Conservation (phyloP, 176 grass and related monocot species). For the Hordeum marinum region DNA sequence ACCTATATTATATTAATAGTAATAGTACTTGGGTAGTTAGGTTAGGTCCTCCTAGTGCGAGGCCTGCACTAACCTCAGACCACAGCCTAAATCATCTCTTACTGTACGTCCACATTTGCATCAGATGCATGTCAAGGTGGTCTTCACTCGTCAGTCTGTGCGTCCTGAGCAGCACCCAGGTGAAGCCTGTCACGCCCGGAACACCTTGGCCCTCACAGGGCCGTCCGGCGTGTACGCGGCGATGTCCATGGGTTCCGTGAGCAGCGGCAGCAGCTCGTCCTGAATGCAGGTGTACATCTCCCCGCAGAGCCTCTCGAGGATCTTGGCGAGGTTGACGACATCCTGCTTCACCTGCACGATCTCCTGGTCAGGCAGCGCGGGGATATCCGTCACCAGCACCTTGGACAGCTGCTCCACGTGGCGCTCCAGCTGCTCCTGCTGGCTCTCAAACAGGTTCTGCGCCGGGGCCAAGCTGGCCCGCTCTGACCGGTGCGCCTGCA, state of each 20-base stretch:
- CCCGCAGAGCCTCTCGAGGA: conserved; percentile 39
- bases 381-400: background rate
- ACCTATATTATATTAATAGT: too few species aligned
- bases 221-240: conserved; percentile 34
- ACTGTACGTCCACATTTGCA: background rate
- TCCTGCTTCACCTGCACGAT: conserved; percentile 32
- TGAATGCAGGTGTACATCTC: conserved; percentile 55
- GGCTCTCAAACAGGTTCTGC: conserved; percentile 56
- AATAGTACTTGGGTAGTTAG: background rate
- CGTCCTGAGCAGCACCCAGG: background rate
- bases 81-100: background rate
- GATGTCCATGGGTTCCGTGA: conserved; percentile 25
- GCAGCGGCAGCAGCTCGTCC: conserved; percentile 47
- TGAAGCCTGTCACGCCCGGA: background rate
- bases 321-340: conserved; percentile 28
- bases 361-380: background rate
- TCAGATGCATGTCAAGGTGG: background rate
- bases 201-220: conserved; percentile 28
- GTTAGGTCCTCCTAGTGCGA: background rate
- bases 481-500: background rate
- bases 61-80: background rate
- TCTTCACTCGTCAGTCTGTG: background rate
- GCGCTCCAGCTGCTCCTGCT: conserved; percentile 56
- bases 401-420: conserved; percentile 47
- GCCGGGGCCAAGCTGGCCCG: background rate